Conservation (phyloP, 169 alveolate species). For the Plasmodium berghei region DNA sequence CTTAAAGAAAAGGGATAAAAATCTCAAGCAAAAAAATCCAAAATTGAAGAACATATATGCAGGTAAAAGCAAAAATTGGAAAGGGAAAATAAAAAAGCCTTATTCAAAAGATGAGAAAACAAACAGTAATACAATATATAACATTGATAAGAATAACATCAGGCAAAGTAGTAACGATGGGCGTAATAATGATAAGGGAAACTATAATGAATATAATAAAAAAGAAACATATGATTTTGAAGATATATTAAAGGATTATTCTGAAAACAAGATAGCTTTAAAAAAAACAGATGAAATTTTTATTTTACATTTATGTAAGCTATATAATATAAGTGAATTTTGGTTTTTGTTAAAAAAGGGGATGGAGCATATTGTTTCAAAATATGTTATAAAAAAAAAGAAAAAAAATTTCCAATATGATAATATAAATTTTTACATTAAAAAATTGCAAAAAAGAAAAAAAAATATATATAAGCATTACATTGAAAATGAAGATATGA, state of each 20-base stretch:
- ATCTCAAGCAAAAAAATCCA: constrained; percentile 38
- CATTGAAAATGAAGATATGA: neutral
- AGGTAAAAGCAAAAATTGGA: constrained; percentile 29
- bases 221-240: constrained; percentile 19
- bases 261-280: constrained; percentile 39
- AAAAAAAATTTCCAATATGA: constrained; percentile 59
- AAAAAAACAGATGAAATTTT: constrained; percentile 52
- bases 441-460: constrained; percentile 32
- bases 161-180: constrained; percentile 19
- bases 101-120: constrained; percentile 12
- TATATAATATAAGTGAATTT: constrained; percentile 8
- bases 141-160: neutral
- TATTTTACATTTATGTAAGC: constrained; percentile 17
- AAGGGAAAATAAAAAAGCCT: constrained; percentile 16
- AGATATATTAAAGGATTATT: constrained; percentile 1
- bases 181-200: neutral
- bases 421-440: constrained; percentile 62
- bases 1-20: constrained; percentile 36
- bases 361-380: constrained; percentile 46
- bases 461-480: neutral
- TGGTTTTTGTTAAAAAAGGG: constrained; percentile 44
- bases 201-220: neutral
- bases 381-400: constrained; percentile 67
- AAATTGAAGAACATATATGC: constrained; percentile 34
- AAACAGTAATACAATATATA: constrained; percentile 10